Base-by-base conservation (phyloP, 169 alveolate species). In the Eimeria sp. region DNA sequence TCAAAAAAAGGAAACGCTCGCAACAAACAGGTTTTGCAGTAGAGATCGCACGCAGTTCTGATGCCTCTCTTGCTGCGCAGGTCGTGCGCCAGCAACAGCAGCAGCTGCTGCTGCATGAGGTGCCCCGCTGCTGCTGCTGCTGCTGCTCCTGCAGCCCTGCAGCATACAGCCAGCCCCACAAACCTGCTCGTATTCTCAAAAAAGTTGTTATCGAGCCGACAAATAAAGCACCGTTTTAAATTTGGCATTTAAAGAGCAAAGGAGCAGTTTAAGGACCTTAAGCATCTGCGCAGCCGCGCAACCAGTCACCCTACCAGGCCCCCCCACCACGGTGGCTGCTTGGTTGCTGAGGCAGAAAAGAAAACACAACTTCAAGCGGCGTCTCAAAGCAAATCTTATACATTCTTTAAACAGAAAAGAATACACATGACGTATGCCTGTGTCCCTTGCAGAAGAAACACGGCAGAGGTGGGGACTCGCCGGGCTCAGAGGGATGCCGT, bases 91-190 rank as follows among this genome's bases (percentile, higher is more conserved):
- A 43, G 61, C 87, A 76, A 63, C 87, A 76, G 87, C 87, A 47
- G 51, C 84, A 54, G 61, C 43, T 54, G 61, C 61, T 54, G 87
- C 87, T 76, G 87, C 87, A 40, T 76, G 87, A 76, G 87, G 87
- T 76, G 87, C 87, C 87, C 87, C 87, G 87, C 87, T 76, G 87
- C 87, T 76, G 57, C 87, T 76, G 65, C 86, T 75, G 86, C 89
- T 43, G 40, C 89, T 34, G 73, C 90, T 54, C 54, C 90, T 76
- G 61, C 90, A 54, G 73, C 72, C 73, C 90, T 40, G 47, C 73
- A n/a, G 90, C 87, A 43, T n/a, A 18, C 70, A 13, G 18, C 70
- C 11, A 61, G 70, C 70, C 70, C 70, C 70, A 61, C 70, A 61
- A 54, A 61, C 70, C 65, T 25, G 4, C 61, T 76, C 30, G 34